Percentiles rank a stretch among this genome's conserved stretches.
phyloP scores from a whole-genome alignment of 169 alveolate genomes.

The Plasmodium vivax region DNA sequence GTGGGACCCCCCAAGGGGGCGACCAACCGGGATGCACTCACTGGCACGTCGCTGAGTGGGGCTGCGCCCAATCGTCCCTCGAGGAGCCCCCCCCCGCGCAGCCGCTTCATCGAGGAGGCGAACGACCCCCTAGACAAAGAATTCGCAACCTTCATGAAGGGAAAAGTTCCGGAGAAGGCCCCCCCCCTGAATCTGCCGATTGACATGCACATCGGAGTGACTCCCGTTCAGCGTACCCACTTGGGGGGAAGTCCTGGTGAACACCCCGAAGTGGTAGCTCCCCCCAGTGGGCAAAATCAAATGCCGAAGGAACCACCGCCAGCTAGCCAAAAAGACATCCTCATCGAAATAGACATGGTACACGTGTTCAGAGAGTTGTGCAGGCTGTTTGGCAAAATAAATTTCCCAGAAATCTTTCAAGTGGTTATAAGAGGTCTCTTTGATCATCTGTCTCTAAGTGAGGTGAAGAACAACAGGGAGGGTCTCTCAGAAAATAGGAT shows the following conservation, averaged over 20 bases:
- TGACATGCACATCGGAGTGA: background rate
- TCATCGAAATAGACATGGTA: constrained; percentile 39
- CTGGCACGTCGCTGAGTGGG: background rate
- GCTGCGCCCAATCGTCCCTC: background rate
- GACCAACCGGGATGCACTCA: background rate
- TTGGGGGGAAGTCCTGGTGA: background rate
- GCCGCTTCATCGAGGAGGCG: background rate
- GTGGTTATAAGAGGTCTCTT: constrained; percentile 14
- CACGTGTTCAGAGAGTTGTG: constrained; percentile 38
- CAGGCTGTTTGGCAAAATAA: constrained; percentile 20
- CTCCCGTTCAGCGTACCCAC: background rate
- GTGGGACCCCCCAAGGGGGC: too few relatives aligned
- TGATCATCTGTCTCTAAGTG: constrained; percentile 27
- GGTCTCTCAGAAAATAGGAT: constrained; percentile 1
- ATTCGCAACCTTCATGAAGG: constrained; percentile 42
- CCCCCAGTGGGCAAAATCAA: background rate
- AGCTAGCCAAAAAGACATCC: background rate
- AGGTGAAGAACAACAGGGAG: constrained; percentile 22
- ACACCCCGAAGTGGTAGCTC: background rate
- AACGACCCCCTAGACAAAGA: constrained; percentile 17
- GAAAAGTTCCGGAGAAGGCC: constrained; percentile 4
- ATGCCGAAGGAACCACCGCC: background rate
- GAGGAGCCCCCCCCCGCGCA: background rate
- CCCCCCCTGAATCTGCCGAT: background rate
- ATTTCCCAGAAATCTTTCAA: constrained; percentile 52